A percentile compares a stretch with the other conserved stretches of the same genome.
phyloP scores from a whole-genome alignment of 2,329 filamentous ascomycete species.

The Sarocladium oryzae region DNA sequence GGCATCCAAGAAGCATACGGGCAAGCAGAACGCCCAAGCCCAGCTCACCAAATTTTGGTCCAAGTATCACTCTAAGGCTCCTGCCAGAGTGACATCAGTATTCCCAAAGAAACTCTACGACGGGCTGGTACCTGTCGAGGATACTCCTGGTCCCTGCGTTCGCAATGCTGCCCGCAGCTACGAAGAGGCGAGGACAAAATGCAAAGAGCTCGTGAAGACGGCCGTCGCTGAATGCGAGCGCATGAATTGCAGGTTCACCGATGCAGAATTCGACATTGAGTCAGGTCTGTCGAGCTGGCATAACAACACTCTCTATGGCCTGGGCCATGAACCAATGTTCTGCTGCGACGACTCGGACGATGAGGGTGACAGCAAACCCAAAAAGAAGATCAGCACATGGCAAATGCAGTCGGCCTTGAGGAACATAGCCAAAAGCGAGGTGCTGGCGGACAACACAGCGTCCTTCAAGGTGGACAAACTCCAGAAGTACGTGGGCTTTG shows the following conservation, averaged over 20 bases:
- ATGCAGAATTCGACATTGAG: conserved; percentile 38
- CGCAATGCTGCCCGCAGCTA: conserved; percentile 36
- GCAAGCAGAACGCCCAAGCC: conserved; percentile 27
- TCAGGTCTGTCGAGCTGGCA: conserved; percentile 26
- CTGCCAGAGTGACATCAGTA: conserved; percentile 38
- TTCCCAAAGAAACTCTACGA: conserved; percentile 35
- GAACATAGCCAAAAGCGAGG: conserved; percentile 12
- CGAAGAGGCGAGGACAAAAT: conserved; percentile 32
- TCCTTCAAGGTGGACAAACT: conserved; percentile 13
- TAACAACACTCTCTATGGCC: conserved; percentile 32
- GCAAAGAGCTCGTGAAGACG: conserved; percentile 31
- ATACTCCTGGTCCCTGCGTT: conserved; percentile 18
- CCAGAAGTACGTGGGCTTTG: conserved; percentile 12
- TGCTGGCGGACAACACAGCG: conserved; percentile 13
- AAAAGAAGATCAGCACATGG: conserved; percentile 3
- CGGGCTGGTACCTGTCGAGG: conserved; percentile 18
- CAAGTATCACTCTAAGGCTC: conserved; percentile 32
- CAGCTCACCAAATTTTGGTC: conserved; percentile 35
- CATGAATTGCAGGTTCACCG: conserved; percentile 39
- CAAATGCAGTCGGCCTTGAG: conserved; percentile 14
- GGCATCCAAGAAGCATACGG: conserved; percentile 3
- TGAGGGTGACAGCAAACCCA: conserved; percentile 7
- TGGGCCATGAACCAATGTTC: conserved; percentile 10
- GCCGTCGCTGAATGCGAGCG: conserved; percentile 35
- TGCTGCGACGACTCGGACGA: conserved; percentile 13